These are phyloP conservation scores for Tuber umbilicatum DNA, from an alignment of 495 filamentous ascomycete species.

Conservation along the genomic window DNA sequence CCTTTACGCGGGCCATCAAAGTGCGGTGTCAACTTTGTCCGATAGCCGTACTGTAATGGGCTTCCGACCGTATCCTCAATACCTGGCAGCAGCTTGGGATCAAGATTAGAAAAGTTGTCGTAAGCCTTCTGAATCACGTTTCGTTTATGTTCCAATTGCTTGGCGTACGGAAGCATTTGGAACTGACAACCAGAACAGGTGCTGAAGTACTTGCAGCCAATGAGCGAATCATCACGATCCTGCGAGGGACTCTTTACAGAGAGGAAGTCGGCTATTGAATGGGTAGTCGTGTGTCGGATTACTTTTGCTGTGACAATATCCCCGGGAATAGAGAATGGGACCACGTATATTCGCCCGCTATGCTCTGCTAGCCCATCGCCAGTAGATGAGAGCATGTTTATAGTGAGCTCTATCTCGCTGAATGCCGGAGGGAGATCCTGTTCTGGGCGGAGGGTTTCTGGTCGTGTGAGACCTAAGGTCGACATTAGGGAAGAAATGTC, in stretches of 20 bases:
- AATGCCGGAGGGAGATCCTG: slow-evolving; percentile 58
- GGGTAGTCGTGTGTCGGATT: slow-evolving; percentile 58
- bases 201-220: slow-evolving; percentile 78
- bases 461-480: slow-evolving; percentile 45
- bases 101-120: slow-evolving; percentile 75
- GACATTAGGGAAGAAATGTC: slow-evolving; percentile 63
- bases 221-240: slow-evolving; percentile 65
- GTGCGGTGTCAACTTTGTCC: slow-evolving; percentile 94
- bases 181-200: slow-evolving; percentile 91
- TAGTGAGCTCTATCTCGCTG: slow-evolving; percentile 69
- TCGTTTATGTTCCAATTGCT: slow-evolving; percentile 78
- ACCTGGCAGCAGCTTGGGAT: slow-evolving; percentile 65
- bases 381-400: slow-evolving; percentile 74
- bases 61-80: slow-evolving; percentile 81
- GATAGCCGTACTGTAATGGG: slow-evolving; percentile 83
- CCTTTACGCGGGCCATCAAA: slow-evolving; percentile 61
- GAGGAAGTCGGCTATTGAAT: slow-evolving; percentile 73
- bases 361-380: slow-evolving; percentile 75
- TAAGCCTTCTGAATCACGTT: slow-evolving; percentile 86
- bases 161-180: slow-evolving; percentile 87
- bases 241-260: slow-evolving; percentile 66
- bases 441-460: slow-evolving; percentile 32
- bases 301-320: slow-evolving; percentile 74
- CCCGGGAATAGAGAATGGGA: slow-evolving; percentile 82
- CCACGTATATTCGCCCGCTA: slow-evolving; percentile 70